Base-by-base conservation (phyloP, 2,329 filamentous ascomycete species). In the Aspergillus aculeatinus region DNA sequence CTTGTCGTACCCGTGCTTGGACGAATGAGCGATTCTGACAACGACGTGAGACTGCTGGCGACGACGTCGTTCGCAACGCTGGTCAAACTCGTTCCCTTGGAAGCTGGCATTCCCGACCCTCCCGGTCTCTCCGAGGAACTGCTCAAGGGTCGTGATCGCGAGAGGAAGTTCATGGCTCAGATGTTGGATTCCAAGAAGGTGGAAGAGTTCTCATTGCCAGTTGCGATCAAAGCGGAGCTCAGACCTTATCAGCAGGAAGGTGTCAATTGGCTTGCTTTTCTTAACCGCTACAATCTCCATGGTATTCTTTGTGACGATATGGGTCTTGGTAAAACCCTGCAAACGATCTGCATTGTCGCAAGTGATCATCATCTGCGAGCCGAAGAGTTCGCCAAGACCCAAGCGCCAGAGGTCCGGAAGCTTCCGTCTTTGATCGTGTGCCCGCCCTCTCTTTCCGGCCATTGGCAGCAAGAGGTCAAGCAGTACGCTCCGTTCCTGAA, bases 221-320 rank as follows among this genome's bases (percentile, higher is more conserved):
- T 99, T 48, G 90, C 92, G 4, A 99, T 99, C 81, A 98, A 98
- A 76, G 96, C 95, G 0, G 92, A 96, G 70, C 85, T 99, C 55
- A 91, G 95, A 64, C 96, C 93, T 0, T 99, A 99, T 73, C 96
- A 99, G 75, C 95, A 99, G 76, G 95, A 99, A 57, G 95, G 95
- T 74, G 94, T 99, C 72, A 99, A 99, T 73, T 99, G 95, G 95
- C 86, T 99, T 55, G 89, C 96, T 59, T 99, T 99, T 79, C 87
- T 99, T 67, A 99, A 99, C 75, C 93, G 93, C 60, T 99, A 98
- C 74, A 94, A 99, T 70, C 86, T 99, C 1, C 96, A 99, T 69
- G 95, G 95, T 52, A 97, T 99, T 76, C 90, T 99, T 61, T 99
- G 95, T 73, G 95, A 99, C 71, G 95, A 99, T 75, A 99, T 99